These are phyloP conservation scores for Middelhovenomyces tepae DNA, from an alignment of 805 yeast species.

Conservation along the genomic window DNA sequence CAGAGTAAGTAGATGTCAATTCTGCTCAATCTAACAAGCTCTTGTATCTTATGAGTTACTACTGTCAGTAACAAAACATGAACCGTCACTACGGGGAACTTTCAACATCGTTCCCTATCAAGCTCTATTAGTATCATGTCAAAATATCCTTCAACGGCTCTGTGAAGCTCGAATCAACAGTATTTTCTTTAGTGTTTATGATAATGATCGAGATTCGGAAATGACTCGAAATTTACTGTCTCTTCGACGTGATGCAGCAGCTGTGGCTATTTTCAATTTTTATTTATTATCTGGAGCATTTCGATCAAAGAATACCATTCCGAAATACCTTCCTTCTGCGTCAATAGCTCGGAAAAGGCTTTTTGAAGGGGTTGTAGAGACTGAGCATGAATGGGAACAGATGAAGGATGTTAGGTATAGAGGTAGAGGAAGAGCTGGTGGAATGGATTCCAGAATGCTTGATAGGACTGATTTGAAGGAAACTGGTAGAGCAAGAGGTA, in stretches of 20 bases:
- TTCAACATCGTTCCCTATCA: constrained; percentile 30
- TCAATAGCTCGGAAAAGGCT: constrained; percentile 35
- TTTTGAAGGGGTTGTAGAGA: constrained; percentile 31
- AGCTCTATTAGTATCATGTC: constrained; percentile 31
- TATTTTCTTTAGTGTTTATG: constrained; percentile 38
- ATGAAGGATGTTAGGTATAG: constrained; percentile 2
- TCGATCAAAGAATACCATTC: constrained; percentile 30
- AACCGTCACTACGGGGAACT: constrained; percentile 29
- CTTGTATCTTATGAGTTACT: constrained; percentile 33
- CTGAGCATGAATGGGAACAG: constrained; percentile 19
- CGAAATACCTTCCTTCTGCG: constrained; percentile 39
- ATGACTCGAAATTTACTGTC: constrained; percentile 34
- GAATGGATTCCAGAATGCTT: constrained; percentile 9
- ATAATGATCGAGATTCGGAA: constrained; percentile 32
- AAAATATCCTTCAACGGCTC: constrained; percentile 33
- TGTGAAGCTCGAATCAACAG: constrained; percentile 45
- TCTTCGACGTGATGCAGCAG: constrained; percentile 39
- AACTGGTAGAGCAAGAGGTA: not conserved
- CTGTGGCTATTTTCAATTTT: constrained; percentile 37
- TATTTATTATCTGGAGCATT: constrained; percentile 37
- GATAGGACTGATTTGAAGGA: not conserved
- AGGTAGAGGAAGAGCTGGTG: constrained; percentile 5
- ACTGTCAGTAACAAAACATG: constrained; percentile 29
- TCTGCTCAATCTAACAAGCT: constrained; percentile 18
- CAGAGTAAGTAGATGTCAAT: constrained; percentile 22